Base-by-base conservation (phyloP, 495 filamentous ascomycete species). In the Trichocladium uniseriatum region DNA sequence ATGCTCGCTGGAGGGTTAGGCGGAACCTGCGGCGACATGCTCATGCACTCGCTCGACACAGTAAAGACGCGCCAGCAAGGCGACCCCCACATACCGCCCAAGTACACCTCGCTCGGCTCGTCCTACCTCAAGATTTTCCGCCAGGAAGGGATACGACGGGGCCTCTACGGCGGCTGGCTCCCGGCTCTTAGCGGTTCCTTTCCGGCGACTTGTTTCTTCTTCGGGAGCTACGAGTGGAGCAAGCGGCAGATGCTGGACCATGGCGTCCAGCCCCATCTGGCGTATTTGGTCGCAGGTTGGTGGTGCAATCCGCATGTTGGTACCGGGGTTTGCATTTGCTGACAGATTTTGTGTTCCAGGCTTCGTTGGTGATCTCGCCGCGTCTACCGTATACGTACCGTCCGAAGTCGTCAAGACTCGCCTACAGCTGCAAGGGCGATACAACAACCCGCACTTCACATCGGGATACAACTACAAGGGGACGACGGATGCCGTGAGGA, bases 51-150 rank as follows among this genome's bases (percentile, higher is more conserved):
- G 38, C 78, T 98, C 64, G 92, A 98, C 70, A 98, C 92, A 7
- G 92, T 98, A 46, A 98, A 98, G 69, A 98, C 92, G n/a, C 79
- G 92, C 44, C 92, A 97, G 67, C 92, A 98, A 70, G 92, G 92
- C 57, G 94, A 96, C 60, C 89, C 89, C 27, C 81, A 87, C 57
- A 76, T 92, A 41, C 92, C 91, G 15, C 85, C 91, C 1, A 91
- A 86, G 67, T 97, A 97, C 67, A 81, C 86, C 1, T 89, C 88
- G 18, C 82, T 95, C 68, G 82, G 84, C 19, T 81, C 83, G 19
- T 89, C 91, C 5, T 98, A 97, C 70, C 74, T 82, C 57, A 95
- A 84, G 1, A 98, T 98, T 52, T 86, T 86, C 60, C 79, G 90
- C 31, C 88, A 97, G 63, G 92, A 98, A 68, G 92, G 92, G 9